Evolutionary conservation across 352 stramenopile species (phyloP), one percentile per base, ranked within the genome.

Genomic region (Blastocystis sp.): DNA sequence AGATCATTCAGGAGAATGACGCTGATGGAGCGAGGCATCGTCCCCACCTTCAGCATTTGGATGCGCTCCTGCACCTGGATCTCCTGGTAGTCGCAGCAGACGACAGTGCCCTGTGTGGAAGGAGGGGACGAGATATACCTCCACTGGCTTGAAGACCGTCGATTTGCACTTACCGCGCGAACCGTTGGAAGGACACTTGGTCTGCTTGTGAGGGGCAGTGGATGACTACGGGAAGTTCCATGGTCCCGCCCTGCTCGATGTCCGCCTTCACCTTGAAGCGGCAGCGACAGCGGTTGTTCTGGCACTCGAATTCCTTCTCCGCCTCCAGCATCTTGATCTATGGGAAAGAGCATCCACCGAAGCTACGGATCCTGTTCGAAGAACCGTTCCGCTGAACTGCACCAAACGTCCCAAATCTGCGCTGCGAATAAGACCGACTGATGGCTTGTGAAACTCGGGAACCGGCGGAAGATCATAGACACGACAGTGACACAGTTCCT

Each of bases 61-160:
- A 92, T 91, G 48, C 93, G 90, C 77, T 94, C 91, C 84, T 94
- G 91, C 56, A 94, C 91, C 75, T 93, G 92, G 73, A 94, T 93
- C 57, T 92, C 88, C 59, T 94, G n/a, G 36, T 81, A 81, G 40
- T 81, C 69, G 34, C 69, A 81, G 36, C 69, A 81, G 21, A 64
- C 49, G 21, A 81, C 69, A 27, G 14, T 64, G 4, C 69, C 69
- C 69, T 81, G 16, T 24, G 16, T 11, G 14, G 6, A 42, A 81
- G 1, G n/a, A 21, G 4, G 7, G 24, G 56, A 81, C 24, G 24
- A 27, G n/a, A 18, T 18, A 11, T 44, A 81, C 69, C 36, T 81
- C 69, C 0, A 81, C 36, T 16, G 69, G 69, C 36, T 81, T 81
- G 46, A 81, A 81, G 21, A 64, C 32, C 18, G 48, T 57, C 18